Evolutionary conservation across 768 basidiomycete genomes (phyloP), one percentile per base, ranked within the genome.

Genomic region (Boletus rubropictus): DNA sequence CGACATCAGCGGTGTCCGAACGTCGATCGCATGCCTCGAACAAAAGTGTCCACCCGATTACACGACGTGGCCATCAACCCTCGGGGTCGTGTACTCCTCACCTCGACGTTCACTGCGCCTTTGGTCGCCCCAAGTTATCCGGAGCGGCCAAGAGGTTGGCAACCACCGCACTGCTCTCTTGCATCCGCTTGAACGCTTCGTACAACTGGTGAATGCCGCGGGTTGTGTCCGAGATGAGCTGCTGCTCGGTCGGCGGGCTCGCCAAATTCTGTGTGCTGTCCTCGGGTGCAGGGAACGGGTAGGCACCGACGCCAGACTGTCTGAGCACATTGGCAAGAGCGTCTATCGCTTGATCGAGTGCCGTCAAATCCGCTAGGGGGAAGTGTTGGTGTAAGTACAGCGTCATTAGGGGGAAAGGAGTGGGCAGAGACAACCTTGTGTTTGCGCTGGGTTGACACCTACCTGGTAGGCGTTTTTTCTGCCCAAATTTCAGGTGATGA

Each of bases 401-500:
- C 12, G 14, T 29, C 29, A 11, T 29, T 29, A 29, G 29, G 29
- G 12, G 29, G 24, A n/a, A n/a, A n/a, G 24, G 24, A 8, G 3
- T 24, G 24, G 7, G 24, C n/a, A 24, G 24, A 24, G 24, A 7
- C 38, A 49, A 81, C 83, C 75, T 65, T 78, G 69, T 2, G 80
- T 80, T 42, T 80, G 76, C 6, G 70, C 64, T 3, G 81, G 77
- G 43, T 68, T 78, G 41, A 68, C 75, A 22, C 76, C 78, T 0
- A 71, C 57, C 47, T 78, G 77, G 61, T 84, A 85, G 20, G 83
- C 81, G 32, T 77, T 74, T 62, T 82, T 77, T 48, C 81, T 84
- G 54, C 2, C 21, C 21, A 4, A 29, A 35, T 34, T 7, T 11
- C 17, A 33, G n/a, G n/a, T 3, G 14, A 35, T 39, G 22, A 39